Conservation (phyloP, 495 filamentous ascomycete genomes). For the Neurospora sp. region DNA sequence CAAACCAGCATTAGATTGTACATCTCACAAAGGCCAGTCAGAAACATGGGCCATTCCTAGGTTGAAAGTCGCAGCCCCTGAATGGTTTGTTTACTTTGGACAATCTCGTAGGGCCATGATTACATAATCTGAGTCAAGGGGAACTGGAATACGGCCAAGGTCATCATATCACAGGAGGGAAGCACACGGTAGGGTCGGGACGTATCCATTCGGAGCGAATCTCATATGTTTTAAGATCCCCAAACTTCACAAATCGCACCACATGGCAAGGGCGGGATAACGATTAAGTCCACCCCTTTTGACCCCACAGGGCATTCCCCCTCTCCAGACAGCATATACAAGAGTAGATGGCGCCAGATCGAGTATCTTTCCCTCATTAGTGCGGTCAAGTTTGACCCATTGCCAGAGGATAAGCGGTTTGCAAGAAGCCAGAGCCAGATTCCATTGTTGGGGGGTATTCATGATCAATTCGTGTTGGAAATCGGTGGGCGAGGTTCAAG, state of each 20-base stretch:
- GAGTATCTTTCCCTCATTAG: slow-evolving; percentile 99
- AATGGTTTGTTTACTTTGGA: background rate
- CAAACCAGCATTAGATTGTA: too few species aligned
- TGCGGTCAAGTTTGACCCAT: slow-evolving; percentile 50
- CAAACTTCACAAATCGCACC: slow-evolving; percentile 7
- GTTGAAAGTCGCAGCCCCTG: background rate
- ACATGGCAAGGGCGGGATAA: slow-evolving; percentile 35
- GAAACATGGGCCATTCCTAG: too few species aligned
- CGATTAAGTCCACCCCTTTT: slow-evolving; percentile 45
- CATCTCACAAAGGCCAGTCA: too few species aligned
- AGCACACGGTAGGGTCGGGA: background rate
- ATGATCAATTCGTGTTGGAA: slow-evolving; percentile 10
- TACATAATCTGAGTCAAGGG: background rate
- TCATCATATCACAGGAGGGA: background rate
- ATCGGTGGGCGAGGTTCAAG: slow-evolving; percentile 14
- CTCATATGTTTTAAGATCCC: background rate
- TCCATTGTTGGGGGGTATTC: slow-evolving; percentile 6
- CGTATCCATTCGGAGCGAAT: background rate
- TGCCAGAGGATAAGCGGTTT: slow-evolving; percentile 15
- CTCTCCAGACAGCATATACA: slow-evolving; percentile 39
- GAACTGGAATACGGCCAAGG: background rate
- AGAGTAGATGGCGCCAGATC: slow-evolving; percentile 12
- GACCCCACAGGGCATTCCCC: slow-evolving; percentile 92
- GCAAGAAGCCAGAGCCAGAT: slow-evolving; percentile 10
- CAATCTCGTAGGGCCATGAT: background rate